Conservation (phyloP, 106 monocot species). For the Dendrobium catenatum region DNA sequence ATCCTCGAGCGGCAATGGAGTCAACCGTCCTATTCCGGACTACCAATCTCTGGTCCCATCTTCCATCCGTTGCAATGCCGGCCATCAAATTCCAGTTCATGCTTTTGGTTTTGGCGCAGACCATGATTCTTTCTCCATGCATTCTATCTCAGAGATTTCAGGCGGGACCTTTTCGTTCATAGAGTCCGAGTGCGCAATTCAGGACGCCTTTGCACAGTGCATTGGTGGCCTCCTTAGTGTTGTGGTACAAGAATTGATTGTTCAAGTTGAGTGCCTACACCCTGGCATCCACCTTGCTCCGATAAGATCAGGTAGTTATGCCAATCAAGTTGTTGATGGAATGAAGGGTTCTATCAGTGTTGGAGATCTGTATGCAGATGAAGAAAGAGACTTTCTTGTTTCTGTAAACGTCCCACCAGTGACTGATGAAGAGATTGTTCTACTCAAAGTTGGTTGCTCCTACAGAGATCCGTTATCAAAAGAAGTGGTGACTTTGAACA, state of each 20-base stretch:
- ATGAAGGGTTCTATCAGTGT: slow-evolving; percentile 44
- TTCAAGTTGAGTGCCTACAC: slow-evolving; percentile 46
- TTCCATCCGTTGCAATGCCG: slow-evolving; percentile 19
- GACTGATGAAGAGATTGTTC: slow-evolving; percentile 15
- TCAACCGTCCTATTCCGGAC: slow-evolving; percentile 10
- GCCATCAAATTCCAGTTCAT: slow-evolving; percentile 59
- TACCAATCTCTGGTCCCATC: slow-evolving; percentile 48
- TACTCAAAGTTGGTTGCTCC: slow-evolving; percentile 39
- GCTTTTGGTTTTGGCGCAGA: slow-evolving; percentile 87
- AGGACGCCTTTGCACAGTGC: slow-evolving; percentile 94
- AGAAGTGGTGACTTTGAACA: slow-evolving; percentile 22
- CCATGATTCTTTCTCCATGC: slow-evolving; percentile 68
- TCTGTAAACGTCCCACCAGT: slow-evolving; percentile 42
- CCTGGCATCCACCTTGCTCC: slow-evolving; percentile 28
- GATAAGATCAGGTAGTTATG: slow-evolving; percentile 71
- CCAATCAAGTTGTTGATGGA: slow-evolving; percentile 31
- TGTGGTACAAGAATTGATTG: slow-evolving; percentile 51
- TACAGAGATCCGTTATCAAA: slow-evolving; percentile 51
- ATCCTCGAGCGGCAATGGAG: slow-evolving; percentile 7
- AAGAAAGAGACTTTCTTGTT: slow-evolving; percentile 81
- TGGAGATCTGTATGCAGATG: slow-evolving; percentile 85
- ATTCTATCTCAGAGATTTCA: slow-evolving; percentile 74
- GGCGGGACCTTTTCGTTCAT: slow-evolving; percentile 94
- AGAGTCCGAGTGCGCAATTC: slow-evolving; percentile 68
- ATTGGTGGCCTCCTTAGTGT: slow-evolving; percentile 98